Evolutionary conservation across 805 yeast species (phyloP), one percentile per base, ranked within the genome.

Genomic region (Candida michaelii): DNA sequence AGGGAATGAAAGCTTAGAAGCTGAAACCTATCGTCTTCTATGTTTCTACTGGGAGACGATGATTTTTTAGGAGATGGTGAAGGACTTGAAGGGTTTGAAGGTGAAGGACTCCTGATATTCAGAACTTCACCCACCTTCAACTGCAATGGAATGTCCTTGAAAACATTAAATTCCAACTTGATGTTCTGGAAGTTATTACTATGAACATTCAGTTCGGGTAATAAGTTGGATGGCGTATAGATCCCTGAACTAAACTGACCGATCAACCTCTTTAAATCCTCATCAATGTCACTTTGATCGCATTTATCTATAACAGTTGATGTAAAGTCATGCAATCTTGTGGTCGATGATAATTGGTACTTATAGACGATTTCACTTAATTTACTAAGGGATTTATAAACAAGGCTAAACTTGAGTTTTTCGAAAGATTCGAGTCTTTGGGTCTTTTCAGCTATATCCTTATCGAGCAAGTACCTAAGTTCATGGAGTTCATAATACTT

Each of bases 101-200:
- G 8, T 8, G 23, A 6, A 21, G 23, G n/a, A n/a, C n/a, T n/a
- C n/a, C n/a, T n/a, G n/a, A n/a, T n/a, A 21, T 21, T 21, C 23
- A 21, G 29, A 3, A 48, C 40, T 24, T 47, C 51, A 3, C 48
- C 31, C 12, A 57, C 21, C 30, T 52, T 54, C 3, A 62, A 45
- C 30, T 71, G 76, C 16, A 71, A 53, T 6, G 73, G 67, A 17
- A 70, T 56, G 44, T 71, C 76, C 44, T 65, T 66, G 49, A 49
- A 70, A 12, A 71, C 50, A 45, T 71, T 66, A 49, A 69, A 71
- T 40, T 62, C 61, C 24, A 54, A 51, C 42, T 57, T 64, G 40
- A 71, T 53, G 45, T 68, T 69, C 41, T 71, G 76, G 40, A 59
- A 65, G 33, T 58, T 60, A 31, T 60, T 65, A 41, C 55, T 55